Conservation (phyloP, 1,284 basidiomycete genomes). For the Ceratorhiza oryzae-sativae region DNA sequence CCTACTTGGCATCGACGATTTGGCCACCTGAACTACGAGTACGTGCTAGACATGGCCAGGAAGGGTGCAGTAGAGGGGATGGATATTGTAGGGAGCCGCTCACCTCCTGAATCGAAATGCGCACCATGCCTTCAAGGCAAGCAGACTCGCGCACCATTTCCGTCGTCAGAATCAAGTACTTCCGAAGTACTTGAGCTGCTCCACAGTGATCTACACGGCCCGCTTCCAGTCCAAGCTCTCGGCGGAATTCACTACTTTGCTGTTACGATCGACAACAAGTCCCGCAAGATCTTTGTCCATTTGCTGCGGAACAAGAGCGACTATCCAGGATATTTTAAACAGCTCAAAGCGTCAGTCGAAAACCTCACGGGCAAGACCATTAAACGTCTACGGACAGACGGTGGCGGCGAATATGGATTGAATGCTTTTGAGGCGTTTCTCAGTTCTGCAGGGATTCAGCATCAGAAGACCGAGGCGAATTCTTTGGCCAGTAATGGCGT, state of each 20-base stretch:
- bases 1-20: constrained; percentile 15
- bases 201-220: constrained; percentile 44
- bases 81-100: constrained; percentile 11
- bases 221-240: neutral
- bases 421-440: constrained; percentile 41
- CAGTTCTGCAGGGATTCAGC: constrained; percentile 43
- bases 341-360: constrained; percentile 47
- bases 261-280: constrained; percentile 9
- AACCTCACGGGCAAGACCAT: constrained; percentile 42
- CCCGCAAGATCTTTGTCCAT: constrained; percentile 10
- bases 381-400: constrained; percentile 44
- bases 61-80: constrained; percentile 9
- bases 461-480: constrained; percentile 41
- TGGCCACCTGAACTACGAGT: constrained; percentile 22
- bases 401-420: constrained; percentile 45
- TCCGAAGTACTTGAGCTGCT: constrained; percentile 47
- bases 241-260: constrained; percentile 5
- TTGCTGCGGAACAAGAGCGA: constrained; percentile 12
- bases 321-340: constrained; percentile 45
- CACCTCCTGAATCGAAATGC: constrained; percentile 1
- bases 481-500: constrained; percentile 11
- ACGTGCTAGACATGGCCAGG: constrained; percentile 15
- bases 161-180: too few species aligned
- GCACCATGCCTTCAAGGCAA: constrained; percentile 28
- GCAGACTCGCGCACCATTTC: constrained; percentile 31